Percentiles rank a stretch among this genome's conserved stretches.
These are phyloP conservation scores for Tricladium varicosporioides DNA, from an alignment of 2,329 filamentous ascomycete genomes.

Conservation along the genomic window DNA sequence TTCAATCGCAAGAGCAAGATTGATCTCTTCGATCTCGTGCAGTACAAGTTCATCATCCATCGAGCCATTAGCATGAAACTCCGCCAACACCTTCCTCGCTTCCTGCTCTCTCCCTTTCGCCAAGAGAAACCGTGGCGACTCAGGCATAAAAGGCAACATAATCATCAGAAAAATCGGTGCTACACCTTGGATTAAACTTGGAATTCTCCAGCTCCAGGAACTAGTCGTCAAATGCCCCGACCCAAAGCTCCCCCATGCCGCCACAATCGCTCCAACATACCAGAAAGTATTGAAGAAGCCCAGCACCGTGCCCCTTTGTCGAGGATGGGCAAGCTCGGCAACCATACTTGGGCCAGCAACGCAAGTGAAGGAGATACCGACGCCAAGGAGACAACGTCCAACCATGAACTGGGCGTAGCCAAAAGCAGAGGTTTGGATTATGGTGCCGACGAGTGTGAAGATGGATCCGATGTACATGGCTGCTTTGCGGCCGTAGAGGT, in stretches of 20 bases:
- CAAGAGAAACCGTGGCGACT: constrained; percentile 37
- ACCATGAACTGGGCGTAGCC: constrained; percentile 38
- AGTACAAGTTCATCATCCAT: constrained; percentile 35
- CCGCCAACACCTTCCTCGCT: constrained; percentile 38
- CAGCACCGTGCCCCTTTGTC: neutral
- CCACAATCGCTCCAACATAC: constrained; percentile 23
- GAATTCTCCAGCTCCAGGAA: constrained; percentile 42
- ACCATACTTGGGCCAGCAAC: constrained; percentile 12
- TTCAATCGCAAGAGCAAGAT: constrained; percentile 40
- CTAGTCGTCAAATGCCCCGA: constrained; percentile 5
- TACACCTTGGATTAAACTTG: constrained; percentile 22
- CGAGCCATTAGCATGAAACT: constrained; percentile 41
- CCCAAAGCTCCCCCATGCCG: constrained; percentile 21
- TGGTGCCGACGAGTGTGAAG: constrained; percentile 41
- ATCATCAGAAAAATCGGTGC: constrained; percentile 6
- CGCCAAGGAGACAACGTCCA: constrained; percentile 39
- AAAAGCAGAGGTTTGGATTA: constrained; percentile 38
- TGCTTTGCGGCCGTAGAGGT: constrained; percentile 21
- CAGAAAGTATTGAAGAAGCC: constrained; percentile 16
- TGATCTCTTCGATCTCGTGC: constrained; percentile 42
- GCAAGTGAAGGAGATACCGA: constrained; percentile 30
- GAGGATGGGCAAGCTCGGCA: constrained; percentile 7
- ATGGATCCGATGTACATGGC: constrained; percentile 23
- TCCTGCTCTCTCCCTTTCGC: constrained; percentile 33
- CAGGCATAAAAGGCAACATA: constrained; percentile 35